Percentiles rank a stretch among this genome's conserved stretches.
These are phyloP conservation scores for Mortierella polycephala DNA, from an alignment of 371 early-diverging fungal species.

Conservation along the genomic window DNA sequence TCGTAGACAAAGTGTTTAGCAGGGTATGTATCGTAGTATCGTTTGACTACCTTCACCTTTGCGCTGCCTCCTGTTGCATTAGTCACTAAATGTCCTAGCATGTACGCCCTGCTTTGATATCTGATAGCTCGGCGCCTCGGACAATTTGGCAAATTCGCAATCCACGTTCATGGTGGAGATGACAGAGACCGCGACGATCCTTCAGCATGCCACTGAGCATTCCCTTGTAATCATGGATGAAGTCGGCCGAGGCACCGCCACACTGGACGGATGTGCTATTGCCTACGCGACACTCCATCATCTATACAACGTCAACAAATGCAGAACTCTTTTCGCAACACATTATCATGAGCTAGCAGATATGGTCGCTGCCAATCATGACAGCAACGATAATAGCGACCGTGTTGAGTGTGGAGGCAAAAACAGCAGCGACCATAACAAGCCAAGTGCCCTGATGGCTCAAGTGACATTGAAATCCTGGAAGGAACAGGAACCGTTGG, in stretches of 20 bases:
- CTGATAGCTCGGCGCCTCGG: constrained; percentile 74
- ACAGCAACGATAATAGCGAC: neutral
- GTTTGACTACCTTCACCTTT: neutral
- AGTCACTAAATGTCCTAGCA: neutral
- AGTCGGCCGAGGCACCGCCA: constrained; percentile 98
- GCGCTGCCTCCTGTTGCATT: neutral
- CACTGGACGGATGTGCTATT: constrained; percentile 91
- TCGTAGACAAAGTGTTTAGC: constrained; percentile 95
- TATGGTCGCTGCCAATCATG: constrained; percentile 46
- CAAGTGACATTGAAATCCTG: constrained; percentile 6
- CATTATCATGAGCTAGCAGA: constrained; percentile 92
- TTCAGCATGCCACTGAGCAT: constrained; percentile 78
- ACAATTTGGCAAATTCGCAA: constrained; percentile 78
- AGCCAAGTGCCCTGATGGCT: neutral
- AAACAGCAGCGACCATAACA: neutral
- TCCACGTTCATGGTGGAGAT: constrained; percentile 99
- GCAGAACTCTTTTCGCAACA: constrained; percentile 88
- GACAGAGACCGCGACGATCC: constrained; percentile 93
- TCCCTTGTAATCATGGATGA: constrained; percentile 96
- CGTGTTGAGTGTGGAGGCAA: neutral
- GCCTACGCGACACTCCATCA: constrained; percentile 90
- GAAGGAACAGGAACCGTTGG: constrained; percentile 35
- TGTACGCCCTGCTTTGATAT: neutral
- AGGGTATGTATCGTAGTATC: constrained; percentile 61
- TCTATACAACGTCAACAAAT: constrained; percentile 65